Base-by-base conservation (phyloP, 2,329 filamentous ascomycete genomes). In the Cordyceps tenuipes region DNA sequence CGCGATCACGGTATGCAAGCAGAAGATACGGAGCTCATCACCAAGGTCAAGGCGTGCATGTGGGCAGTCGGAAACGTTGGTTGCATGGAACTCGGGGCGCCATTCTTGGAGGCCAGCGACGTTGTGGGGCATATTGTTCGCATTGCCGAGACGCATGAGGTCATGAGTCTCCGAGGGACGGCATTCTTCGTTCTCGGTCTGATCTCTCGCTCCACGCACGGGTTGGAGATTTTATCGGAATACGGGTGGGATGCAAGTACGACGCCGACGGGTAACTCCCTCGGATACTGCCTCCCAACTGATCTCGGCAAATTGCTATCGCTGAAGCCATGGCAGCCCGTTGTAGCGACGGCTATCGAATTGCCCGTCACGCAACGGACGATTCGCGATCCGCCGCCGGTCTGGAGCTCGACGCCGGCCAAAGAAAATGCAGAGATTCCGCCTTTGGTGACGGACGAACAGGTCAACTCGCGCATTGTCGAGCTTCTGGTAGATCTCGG, bases 41-140 rank as follows among this genome's bases (percentile, higher is more conserved):
- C 91, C 61, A 97, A 97, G 71, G 91, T 97, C 64, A 99, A 99
- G 72, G 94, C 92, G 8, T 97, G 91, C 70, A 79, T 99, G 52
- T 99, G 94, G 94, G 94, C 94, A 0, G 91, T 99, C 1, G 94
- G 94, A 26, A 99, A 99, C 67, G 93, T 99, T 43, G 94, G 94
- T 0, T 97, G 92, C 0, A 97, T 99, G 92, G 93, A 97, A 68
- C 84, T 97, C 1, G 94, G 94, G 1, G 93, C 93, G 1, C 91
- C 91, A 0, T 99, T 99, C 71, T 79, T 99, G 3, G 94, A 97
- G 73, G 87, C 89, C 60, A 90, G 86, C 43, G 90, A 97, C 65
- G 91, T 97, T 43, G 91, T 97, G 19, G 84, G 88, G 68, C 84
- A 88, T 63, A 93, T 99, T 63, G 85, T 97, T 51, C 81, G 85